These are phyloP conservation scores for Alternaria metachromatica DNA, from an alignment of 2,329 filamentous ascomycete species.

Conservation along the genomic window DNA sequence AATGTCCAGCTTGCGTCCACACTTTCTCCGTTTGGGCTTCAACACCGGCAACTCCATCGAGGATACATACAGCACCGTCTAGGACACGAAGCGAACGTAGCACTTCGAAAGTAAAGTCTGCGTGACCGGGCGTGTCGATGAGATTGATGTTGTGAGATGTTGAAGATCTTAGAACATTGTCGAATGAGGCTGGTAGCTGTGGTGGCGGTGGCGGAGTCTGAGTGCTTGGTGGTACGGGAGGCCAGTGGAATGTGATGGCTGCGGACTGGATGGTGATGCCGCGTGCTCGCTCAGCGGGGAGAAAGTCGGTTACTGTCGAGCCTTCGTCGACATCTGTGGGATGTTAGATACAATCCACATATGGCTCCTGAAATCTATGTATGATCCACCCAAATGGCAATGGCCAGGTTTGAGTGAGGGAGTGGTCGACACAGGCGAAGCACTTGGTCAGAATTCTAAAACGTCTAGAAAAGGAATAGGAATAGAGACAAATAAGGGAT, in stretches of 20 bases:
- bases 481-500: neutral
- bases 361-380: neutral
- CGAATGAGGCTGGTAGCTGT: slow-evolving; percentile 40
- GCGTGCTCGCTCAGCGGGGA: slow-evolving; percentile 87
- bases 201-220: slow-evolving; percentile 26
- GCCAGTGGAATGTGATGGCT: slow-evolving; percentile 95
- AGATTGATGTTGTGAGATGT: slow-evolving; percentile 59
- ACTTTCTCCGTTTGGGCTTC: slow-evolving; percentile 98
- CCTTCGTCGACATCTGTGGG: slow-evolving; percentile 85
- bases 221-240: slow-evolving; percentile 60
- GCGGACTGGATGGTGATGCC: slow-evolving; percentile 98
- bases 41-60: slow-evolving; percentile 90
- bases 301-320: slow-evolving; percentile 95
- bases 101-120: slow-evolving; percentile 97
- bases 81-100: slow-evolving; percentile 86
- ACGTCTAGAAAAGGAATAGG: neutral
- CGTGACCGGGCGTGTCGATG: slow-evolving; percentile 96
- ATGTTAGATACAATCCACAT: neutral
- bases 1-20: slow-evolving; percentile 87
- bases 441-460: neutral
- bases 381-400: neutral
- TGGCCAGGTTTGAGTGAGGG: neutral
- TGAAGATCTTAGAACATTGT: slow-evolving; percentile 55
- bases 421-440: neutral
- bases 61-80: slow-evolving; percentile 89